A percentile compares a stretch with the other conserved stretches of the same genome.
phyloP scores from a whole-genome alignment of 2,329 filamentous ascomycete genomes.

The Geosmithia morbida region DNA sequence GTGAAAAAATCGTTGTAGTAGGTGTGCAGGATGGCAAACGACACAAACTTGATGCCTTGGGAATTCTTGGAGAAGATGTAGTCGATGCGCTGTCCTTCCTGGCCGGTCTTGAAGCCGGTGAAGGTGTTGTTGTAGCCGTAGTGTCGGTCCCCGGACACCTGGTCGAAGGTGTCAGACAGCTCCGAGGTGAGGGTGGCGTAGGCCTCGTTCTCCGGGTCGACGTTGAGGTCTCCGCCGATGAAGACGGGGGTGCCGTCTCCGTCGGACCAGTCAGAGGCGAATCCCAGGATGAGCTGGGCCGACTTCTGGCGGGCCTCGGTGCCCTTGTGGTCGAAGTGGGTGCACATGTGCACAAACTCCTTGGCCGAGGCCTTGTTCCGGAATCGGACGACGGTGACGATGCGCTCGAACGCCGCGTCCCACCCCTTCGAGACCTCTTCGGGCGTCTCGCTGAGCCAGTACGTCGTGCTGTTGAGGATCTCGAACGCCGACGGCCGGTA shows the following conservation, averaged over 20 bases:
- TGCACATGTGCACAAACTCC: conserved; percentile 30
- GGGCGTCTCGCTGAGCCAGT: conserved; percentile 50
- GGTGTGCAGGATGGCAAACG: conserved; percentile 11
- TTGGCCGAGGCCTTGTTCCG: conserved; percentile 20
- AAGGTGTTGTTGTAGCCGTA: conserved; percentile 14
- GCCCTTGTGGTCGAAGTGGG: conserved; percentile 37
- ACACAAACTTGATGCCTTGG: conserved; percentile 8
- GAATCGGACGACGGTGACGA: conserved; percentile 32
- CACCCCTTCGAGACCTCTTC: conserved; percentile 39
- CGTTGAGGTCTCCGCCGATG: conserved; percentile 17
- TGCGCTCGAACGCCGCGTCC: conserved; percentile 27
- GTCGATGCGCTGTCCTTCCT: conserved; percentile 11
- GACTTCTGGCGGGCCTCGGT: conserved; percentile 21
- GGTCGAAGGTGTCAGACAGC: conserved; percentile 10
- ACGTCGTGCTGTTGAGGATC: conserved; percentile 33
- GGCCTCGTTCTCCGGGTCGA: conserved; percentile 9
- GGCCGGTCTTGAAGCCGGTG: conserved; percentile 10
- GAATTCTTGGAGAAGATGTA: conserved; percentile 16
- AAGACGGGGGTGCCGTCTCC: conserved; percentile 12
- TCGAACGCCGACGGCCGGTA: conserved; percentile 40
- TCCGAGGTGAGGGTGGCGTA: conserved; percentile 10
- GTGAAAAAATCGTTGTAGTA: conserved; percentile 13
- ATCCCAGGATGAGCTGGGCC: conserved; percentile 21
- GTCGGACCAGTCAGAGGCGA: conserved; percentile 12
- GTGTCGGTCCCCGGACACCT: conserved; percentile 8